These are phyloP conservation scores for Chlorophyllum brunneum DNA, from an alignment of 768 basidiomycete species.

Conservation along the genomic window DNA sequence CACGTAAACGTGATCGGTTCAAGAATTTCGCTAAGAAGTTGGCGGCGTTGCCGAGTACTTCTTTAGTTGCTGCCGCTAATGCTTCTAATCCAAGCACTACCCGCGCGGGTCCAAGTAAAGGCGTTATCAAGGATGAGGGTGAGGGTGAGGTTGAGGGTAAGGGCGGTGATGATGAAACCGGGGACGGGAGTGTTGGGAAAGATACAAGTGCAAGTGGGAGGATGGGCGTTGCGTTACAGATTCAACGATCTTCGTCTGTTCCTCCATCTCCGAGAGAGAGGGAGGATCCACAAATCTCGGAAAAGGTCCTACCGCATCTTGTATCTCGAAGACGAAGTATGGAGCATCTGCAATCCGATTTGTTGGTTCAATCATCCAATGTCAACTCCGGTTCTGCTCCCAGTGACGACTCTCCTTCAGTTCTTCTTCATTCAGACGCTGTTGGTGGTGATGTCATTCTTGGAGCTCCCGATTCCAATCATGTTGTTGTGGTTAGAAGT, in stretches of 20 bases:
- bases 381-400: neutral
- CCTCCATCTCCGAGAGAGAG: conserved; percentile 16
- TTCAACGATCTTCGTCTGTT: conserved; percentile 15
- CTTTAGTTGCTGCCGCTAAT: neutral
- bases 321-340: conserved; percentile 15
- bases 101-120: neutral
- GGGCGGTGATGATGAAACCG: neutral
- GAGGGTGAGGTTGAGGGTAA: neutral
- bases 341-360: conserved; percentile 9
- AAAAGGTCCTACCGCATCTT: conserved; percentile 8
- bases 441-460: no score
- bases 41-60: conserved; percentile 31
- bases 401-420: neutral
- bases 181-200: neutral
- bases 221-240: neutral
- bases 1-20: conserved; percentile 74
- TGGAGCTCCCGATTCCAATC: no score
- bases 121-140: neutral
- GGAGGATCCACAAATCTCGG: conserved; percentile 13
- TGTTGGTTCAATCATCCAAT: neutral
- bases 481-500: neutral
- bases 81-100: neutral
- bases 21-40: conserved; percentile 70
- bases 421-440: neutral
- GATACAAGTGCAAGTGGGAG: neutral